Base-by-base conservation (phyloP, 805 yeast species). In the Starmerella floricola region DNA sequence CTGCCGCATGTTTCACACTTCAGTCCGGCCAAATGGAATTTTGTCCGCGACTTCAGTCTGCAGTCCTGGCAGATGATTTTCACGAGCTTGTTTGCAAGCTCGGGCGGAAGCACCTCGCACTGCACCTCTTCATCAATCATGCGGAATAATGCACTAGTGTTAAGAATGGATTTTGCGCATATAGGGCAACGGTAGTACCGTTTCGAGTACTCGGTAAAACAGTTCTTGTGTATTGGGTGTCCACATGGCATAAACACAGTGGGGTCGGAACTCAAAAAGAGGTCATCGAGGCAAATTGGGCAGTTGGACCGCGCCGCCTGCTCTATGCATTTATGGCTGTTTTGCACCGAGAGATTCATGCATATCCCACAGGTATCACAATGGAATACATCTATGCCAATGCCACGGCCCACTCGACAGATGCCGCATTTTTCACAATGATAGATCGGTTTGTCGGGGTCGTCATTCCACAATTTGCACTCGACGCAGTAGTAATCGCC, bases 241-340 rank as follows among this genome's bases (percentile, higher is more conserved):
- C 96, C 95, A 62, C 97, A 87, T 3, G 69, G 66, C 95, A 87
- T 85, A 59, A 87, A 86, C 17, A 85, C 94, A 33, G 86, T 94
- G 10, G 85, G 78, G 56, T 68, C 71, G 6, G 80, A 75, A 3
- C 91, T 78, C 13, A 85, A 80, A 59, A 87, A 87, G 74, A 87
- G 74, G 59, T 78, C 86, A 53, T 86, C 96, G 44, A 81, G 83
- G 62, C 96, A 87, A 29, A 87, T 84, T 1, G 95, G 94, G 60
- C 96, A 87, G 57, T 86, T 78, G 36, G 94, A 80, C 58, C 81
- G 91, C 0, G 95, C 86, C 5, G 94, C 76, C 51, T 85, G 76
- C 54, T 81, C 85, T 38, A 86, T 78, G 62, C 96, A 88, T 49
- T 71, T 73, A 63, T 88, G 96, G 45, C 76, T 74, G 48, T 79